Conservation (phyloP, 2,329 filamentous ascomycete species). For the Tolypocladium tundrense region DNA sequence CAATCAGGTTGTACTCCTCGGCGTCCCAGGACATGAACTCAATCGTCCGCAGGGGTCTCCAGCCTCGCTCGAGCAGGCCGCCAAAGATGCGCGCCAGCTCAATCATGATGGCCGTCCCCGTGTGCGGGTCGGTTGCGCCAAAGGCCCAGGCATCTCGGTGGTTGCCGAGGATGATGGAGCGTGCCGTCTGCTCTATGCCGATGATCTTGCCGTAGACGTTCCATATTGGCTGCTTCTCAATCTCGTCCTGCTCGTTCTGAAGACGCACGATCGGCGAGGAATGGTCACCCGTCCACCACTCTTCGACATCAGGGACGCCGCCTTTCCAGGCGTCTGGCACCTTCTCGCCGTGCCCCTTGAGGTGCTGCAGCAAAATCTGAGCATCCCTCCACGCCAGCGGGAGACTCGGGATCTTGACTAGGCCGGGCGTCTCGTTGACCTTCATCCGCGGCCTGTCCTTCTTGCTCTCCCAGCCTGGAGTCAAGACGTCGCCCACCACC, state of each 20-base stretch:
- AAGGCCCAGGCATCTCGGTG: constrained; percentile 91
- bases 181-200: constrained; percentile 74
- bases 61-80: constrained; percentile 64
- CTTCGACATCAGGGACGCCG: constrained; percentile 60
- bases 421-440: constrained; percentile 58
- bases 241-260: constrained; percentile 79
- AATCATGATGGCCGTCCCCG: constrained; percentile 82
- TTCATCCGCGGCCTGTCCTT: constrained; percentile 55
- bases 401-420: constrained; percentile 79
- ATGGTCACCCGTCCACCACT: constrained; percentile 78
- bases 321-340: constrained; percentile 65
- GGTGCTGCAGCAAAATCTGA: constrained; percentile 61
- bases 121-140: constrained; percentile 75
- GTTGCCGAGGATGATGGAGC: constrained; percentile 83
- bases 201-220: constrained; percentile 79
- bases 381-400: constrained; percentile 88
- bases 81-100: constrained; percentile 82
- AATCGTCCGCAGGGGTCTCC: constrained; percentile 87
- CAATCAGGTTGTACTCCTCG: constrained; percentile 84
- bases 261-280: constrained; percentile 70
- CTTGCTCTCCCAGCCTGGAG: constrained; percentile 73
- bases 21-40: constrained; percentile 97
- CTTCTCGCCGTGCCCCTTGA: constrained; percentile 64
- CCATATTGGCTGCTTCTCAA: constrained; percentile 74
- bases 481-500: constrained; percentile 85